Evolutionary conservation across 1,284 basidiomycete species (phyloP).

Genomic region (Pisolithus thermaeus): DNA sequence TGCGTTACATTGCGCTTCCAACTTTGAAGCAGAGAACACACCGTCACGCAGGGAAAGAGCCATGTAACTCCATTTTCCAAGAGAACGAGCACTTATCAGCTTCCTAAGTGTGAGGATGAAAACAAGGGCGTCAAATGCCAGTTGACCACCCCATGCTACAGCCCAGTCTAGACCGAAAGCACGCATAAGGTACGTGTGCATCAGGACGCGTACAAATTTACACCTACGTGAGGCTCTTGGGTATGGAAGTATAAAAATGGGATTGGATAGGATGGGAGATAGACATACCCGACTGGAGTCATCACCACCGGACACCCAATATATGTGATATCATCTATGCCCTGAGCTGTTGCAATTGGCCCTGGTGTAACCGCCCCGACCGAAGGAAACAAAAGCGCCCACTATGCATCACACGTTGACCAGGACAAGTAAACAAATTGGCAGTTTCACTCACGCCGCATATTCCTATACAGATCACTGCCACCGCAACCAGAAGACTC

Average conservation of each 20-base stretch:
- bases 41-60: background rate
- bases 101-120: background rate
- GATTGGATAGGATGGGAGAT: background rate
- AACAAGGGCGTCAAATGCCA: background rate
- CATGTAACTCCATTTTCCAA: background rate
- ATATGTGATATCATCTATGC: no score
- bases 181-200: background rate
- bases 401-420: background rate
- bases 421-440: no score
- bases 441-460: background rate
- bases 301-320: background rate
- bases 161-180: background rate
- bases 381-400: background rate
- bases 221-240: background rate
- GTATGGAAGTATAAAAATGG: background rate
- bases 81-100: background rate
- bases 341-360: no score
- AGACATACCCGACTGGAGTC: background rate
- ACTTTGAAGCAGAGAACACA: background rate
- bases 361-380: background rate
- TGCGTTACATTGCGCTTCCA: background rate
- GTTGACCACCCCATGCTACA: background rate
- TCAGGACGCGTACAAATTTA: background rate
- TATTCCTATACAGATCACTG: background rate
- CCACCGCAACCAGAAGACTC: constrained; percentile 5